A percentile compares a stretch with the other conserved stretches of the same genome.
Conservation (phyloP, 176 grass and related monocot genomes). For the Eleusine coracana region DNA sequence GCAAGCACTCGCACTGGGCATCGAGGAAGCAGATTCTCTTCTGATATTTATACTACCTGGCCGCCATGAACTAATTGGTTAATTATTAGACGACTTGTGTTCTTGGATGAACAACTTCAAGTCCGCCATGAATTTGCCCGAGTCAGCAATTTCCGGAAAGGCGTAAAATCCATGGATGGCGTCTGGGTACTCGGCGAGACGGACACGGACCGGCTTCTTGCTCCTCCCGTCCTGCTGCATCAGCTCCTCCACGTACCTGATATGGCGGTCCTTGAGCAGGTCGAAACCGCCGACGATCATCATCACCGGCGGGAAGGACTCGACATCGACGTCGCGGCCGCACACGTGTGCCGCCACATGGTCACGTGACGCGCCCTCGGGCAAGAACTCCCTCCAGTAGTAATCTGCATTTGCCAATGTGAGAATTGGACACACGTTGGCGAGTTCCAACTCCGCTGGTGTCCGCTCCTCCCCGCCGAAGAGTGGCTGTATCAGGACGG, state of each 20-base stretch:
- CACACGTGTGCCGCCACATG: conserved; percentile 39
- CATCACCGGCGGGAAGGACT: conserved; percentile 38
- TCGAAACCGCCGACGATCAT: conserved; percentile 43
- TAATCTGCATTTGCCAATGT: conserved; percentile 6
- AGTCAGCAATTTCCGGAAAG: conserved; percentile 33
- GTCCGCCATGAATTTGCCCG: not conserved
- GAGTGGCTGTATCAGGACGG: conserved; percentile 19
- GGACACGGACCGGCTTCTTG: conserved; percentile 10
- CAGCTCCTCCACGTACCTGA: conserved; percentile 28
- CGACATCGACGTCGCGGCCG: not conserved
- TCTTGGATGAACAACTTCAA: conserved; percentile 25
- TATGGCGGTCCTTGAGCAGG: conserved; percentile 48
- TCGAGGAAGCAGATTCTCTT: no score
- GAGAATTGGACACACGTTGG: not conserved
- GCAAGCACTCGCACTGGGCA: no score
- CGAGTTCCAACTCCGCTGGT: not conserved
- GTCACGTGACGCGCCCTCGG: conserved; percentile 40
- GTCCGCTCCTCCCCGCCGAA: not conserved
- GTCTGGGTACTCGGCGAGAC: conserved; percentile 44
- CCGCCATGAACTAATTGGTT: no score
- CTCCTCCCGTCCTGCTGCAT: not conserved
- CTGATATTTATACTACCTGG: no score
- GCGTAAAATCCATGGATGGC: conserved; percentile 43
- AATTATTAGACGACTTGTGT: no score
- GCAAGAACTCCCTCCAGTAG: conserved; percentile 56